Base-by-base conservation (phyloP, 1,284 basidiomycete genomes). In the Ceratobasidium sp. region DNA sequence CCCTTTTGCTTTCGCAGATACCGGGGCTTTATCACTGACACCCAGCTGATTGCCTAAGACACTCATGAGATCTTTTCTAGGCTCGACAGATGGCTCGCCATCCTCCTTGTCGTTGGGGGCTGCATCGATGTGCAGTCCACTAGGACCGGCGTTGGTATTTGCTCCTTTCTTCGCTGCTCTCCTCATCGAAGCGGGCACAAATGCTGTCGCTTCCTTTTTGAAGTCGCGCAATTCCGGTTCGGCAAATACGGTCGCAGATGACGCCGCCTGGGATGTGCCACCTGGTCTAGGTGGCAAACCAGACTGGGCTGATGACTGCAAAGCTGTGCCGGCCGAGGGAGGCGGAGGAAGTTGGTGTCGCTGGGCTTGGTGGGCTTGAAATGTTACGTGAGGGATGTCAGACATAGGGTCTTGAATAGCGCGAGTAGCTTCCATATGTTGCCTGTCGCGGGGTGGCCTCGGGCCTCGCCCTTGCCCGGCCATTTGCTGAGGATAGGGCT, bases 121-220 rank as follows among this genome's bases (percentile, higher is more conserved):
- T n/a, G 76, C 75, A 22, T 78, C 54, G 27, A 59, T 57, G 31
- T 29, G 72, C 50, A 75, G 44, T 24, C 56, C 48, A 8, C 27
- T 62, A 33, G 54, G 15, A 27, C 14, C 54, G 36, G 59, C 56
- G 44, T 33, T 47, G 1, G 67, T 31, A n/a, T 22, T 50, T 24
- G 48, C 29, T 3, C 53, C 56, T 59, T 75, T 74, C 29, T 76
- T 72, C 9, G 69, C 54, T 8, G 69, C 71, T 51, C 81, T 77
- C 77, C 82, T 83, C 14, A 85, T 79, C 1, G 82, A 83, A 17
- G 83, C 78, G 0, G 96, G 96, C 1, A 97, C 89, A 79, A 98
- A 98, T 0, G 93, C 89, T 0, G 94, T 96, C 8, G 92, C 90
- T 81, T 98, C 96, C 82, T 95, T 96, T 84, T 95, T 95, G 78